These are phyloP conservation scores for Xylariaceae sp. DNA, from an alignment of 2,329 filamentous ascomycete species.

Conservation along the genomic window DNA sequence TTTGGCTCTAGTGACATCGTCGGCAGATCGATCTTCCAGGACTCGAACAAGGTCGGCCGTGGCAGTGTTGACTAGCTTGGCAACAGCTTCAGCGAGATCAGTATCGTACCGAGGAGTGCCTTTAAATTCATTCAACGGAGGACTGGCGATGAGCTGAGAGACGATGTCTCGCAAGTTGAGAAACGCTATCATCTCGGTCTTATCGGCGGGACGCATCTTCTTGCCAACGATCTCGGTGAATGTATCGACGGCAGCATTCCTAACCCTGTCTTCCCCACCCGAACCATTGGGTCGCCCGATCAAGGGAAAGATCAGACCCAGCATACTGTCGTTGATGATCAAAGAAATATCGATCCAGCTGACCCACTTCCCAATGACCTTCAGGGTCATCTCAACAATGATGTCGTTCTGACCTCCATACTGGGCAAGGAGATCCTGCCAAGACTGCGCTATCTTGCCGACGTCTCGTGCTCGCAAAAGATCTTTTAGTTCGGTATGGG, in stretches of 20 bases:
- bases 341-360: slow-evolving; percentile 98
- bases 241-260: slow-evolving; percentile 90
- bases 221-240: slow-evolving; percentile 96
- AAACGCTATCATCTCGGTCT: slow-evolving; percentile 90
- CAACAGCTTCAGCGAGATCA: slow-evolving; percentile 91
- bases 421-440: slow-evolving; percentile 84
- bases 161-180: slow-evolving; percentile 86
- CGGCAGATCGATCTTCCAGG: slow-evolving; percentile 68
- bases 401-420: slow-evolving; percentile 72
- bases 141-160: slow-evolving; percentile 80
- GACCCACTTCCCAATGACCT: slow-evolving; percentile 94
- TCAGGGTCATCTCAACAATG: slow-evolving; percentile 85
- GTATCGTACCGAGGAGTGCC: slow-evolving; percentile 89
- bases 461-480: slow-evolving; percentile 84
- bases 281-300: slow-evolving; percentile 72
- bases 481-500: slow-evolving; percentile 90
- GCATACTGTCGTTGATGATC: slow-evolving; percentile 86
- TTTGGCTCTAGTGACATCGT: slow-evolving; percentile 67
- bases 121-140: slow-evolving; percentile 76
- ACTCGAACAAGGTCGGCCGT: slow-evolving; percentile 85
- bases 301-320: slow-evolving; percentile 82
- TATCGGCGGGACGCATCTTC: slow-evolving; percentile 94
- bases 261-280: slow-evolving; percentile 73
- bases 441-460: slow-evolving; percentile 82
- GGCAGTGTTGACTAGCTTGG: slow-evolving; percentile 91